Conservation (phyloP, 805 yeast genomes). For the Ogataea zsoltii region DNA sequence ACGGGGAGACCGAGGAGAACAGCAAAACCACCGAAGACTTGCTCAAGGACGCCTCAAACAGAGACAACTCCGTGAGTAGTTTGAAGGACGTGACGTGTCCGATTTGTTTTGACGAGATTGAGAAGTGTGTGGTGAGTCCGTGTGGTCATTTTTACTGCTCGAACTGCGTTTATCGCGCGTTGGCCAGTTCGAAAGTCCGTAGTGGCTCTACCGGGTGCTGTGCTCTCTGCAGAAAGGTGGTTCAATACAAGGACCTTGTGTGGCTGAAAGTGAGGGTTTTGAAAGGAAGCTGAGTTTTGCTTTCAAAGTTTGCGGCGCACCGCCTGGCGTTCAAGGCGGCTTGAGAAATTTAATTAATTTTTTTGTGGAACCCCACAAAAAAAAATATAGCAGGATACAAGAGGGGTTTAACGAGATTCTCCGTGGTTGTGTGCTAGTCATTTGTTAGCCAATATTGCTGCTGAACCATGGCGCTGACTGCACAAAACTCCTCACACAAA, state of each 20-base stretch:
- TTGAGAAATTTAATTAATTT: no score
- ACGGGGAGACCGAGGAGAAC: conserved; percentile 34
- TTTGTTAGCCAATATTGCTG: not conserved
- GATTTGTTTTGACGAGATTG: conserved; percentile 56
- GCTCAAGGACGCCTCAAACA: conserved; percentile 22
- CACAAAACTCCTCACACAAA: conserved; percentile 4
- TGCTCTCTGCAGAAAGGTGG: conserved; percentile 35
- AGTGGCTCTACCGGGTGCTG: conserved; percentile 31
- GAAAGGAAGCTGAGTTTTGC: conserved; percentile 10
- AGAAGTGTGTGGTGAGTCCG: conserved; percentile 46
- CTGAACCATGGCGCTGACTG: not conserved
- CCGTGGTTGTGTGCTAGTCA: not conserved
- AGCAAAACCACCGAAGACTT: conserved; percentile 38
- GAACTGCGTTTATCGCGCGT: conserved; percentile 51
- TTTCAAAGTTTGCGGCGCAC: conserved; percentile 1
- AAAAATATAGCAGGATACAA: no score
- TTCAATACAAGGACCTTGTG: conserved; percentile 32
- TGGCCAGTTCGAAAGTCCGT: conserved; percentile 43
- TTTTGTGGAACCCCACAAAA: not conserved
- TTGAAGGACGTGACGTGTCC: conserved; percentile 47
- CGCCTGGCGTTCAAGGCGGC: not conserved
- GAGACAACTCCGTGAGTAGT: conserved; percentile 27
- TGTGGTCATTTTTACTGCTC: conserved; percentile 63
- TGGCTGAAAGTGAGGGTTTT: conserved; percentile 30
- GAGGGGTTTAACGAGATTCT: no score